phyloP scores from a whole-genome alignment of 306 rosid genomes.

The Gastrolobium villosum region DNA sequence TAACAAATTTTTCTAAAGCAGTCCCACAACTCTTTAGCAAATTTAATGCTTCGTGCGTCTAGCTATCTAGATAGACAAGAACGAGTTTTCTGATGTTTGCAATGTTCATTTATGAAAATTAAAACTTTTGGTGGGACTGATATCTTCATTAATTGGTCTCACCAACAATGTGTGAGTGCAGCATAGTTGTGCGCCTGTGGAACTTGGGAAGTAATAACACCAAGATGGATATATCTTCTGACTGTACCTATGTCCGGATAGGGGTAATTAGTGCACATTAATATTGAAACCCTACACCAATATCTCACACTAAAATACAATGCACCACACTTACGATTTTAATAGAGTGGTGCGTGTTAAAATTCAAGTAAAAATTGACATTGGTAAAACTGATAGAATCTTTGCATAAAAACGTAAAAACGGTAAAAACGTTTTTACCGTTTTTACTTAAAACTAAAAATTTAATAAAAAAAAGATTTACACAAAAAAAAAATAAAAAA shows the following conservation, averaged over 20 bases:
- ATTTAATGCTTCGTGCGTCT: neutral
- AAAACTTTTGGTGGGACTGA: conserved; percentile 34
- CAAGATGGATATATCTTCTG: neutral
- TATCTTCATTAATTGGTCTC: conserved; percentile 35
- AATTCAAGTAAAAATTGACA: too few species aligned
- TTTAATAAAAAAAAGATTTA: too few species aligned
- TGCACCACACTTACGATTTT: too few species aligned
- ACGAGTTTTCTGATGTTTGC: neutral
- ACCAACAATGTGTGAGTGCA: conserved; percentile 19
- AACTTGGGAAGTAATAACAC: neutral
- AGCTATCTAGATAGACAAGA: neutral
- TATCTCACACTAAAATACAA: neutral
- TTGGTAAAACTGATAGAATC: too few species aligned
- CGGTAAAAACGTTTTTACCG: too few species aligned
- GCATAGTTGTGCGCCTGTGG: neutral
- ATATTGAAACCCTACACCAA: neutral
- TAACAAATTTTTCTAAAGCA: too few species aligned
- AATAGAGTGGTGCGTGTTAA: too few species aligned
- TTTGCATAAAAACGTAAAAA: too few species aligned
- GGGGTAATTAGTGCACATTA: conserved; percentile 25
- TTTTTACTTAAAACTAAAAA: too few species aligned
- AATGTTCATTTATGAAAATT: conserved; percentile 28
- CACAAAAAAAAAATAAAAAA: too few species aligned
- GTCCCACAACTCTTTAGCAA: neutral
- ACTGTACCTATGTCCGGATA: neutral